Conservation (phyloP, 345 rosid species). For the Ceriops zippeliana region DNA sequence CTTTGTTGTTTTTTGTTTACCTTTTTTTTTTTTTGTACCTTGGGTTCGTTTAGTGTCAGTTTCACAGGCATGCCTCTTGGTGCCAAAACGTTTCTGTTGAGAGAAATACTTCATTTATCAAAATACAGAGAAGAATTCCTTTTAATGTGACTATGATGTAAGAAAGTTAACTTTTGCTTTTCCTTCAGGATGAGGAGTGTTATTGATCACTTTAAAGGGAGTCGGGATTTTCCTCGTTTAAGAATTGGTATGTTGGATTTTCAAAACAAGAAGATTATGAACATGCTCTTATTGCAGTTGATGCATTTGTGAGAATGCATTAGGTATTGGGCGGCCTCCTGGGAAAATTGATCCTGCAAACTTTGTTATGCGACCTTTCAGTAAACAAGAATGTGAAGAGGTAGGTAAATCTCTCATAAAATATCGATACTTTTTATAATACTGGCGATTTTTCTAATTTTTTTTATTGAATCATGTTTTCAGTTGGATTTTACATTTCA, state of each 20-base stretch:
- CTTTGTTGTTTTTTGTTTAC: neutral
- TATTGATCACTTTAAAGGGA: conserved; percentile 86
- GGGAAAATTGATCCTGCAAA: conserved; percentile 81
- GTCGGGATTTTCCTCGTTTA: conserved; percentile 85
- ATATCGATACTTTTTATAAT: neutral
- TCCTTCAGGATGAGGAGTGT: conserved; percentile 78
- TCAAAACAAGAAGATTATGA: neutral
- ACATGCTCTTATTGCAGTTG: neutral
- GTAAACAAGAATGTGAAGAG: conserved; percentile 72
- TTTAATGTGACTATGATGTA: neutral
- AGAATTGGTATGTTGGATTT: conserved; percentile 59
- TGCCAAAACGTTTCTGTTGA: too few species aligned
- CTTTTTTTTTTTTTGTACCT: too few species aligned
- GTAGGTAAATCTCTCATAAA: conserved; percentile 27
- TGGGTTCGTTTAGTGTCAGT: too few species aligned
- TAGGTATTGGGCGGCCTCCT: conserved; percentile 95
- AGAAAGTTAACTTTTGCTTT: conserved; percentile 9
- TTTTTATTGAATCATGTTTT: conserved; percentile 8
- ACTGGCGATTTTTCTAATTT: neutral
- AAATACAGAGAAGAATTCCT: neutral
- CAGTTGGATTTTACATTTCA: conserved; percentile 81
- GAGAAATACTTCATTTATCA: neutral
- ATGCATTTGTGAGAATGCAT: conserved; percentile 12
- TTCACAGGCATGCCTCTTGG: too few species aligned
- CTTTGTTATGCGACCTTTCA: conserved; percentile 74